Evolutionary conservation across 371 early-diverging fungal genomes (phyloP).

Genomic region (Cokeromyces recurvatus): DNA sequence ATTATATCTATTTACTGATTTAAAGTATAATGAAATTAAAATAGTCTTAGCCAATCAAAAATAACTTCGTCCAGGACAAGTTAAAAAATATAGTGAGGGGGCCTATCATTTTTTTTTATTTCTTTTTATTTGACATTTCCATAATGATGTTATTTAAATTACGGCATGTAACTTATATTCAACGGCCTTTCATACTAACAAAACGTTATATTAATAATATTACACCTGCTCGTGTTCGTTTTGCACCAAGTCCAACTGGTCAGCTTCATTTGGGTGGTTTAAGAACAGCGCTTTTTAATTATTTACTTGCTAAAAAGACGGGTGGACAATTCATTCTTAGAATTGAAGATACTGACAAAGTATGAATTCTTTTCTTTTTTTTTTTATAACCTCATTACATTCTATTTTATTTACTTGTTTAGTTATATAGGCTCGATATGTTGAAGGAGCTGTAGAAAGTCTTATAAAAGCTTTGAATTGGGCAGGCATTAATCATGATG

Average conservation of each 20-base stretch:
- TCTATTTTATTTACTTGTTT: too few species aligned
- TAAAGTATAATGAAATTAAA: too few species aligned
- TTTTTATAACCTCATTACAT: background rate
- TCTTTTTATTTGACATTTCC: too few species aligned
- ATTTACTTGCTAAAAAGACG: constrained; percentile 70
- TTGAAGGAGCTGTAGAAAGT: constrained; percentile 73
- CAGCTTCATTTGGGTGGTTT: constrained; percentile 91
- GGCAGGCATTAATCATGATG: constrained; percentile 79
- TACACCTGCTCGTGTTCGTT: constrained; percentile 70
- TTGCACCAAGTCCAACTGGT: constrained; percentile 96
- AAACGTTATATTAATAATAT: too few species aligned
- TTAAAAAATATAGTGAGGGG: too few species aligned
- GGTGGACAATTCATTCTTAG: constrained; percentile 82
- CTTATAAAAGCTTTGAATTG: constrained; percentile 66
- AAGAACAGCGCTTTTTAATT: constrained; percentile 91
- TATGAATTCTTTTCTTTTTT: constrained; percentile 23
- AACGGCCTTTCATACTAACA: too few species aligned
- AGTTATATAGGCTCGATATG: constrained; percentile 72
- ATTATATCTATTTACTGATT: too few species aligned
- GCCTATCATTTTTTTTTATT: too few species aligned
- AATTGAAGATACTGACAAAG: constrained; percentile 94
- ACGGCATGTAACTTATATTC: too few species aligned
- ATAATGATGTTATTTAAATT: too few species aligned
- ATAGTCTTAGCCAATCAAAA: too few species aligned
- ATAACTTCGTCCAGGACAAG: too few species aligned